Percentiles rank a stretch among this genome's conserved stretches.
These are phyloP conservation scores for Amphibolis antarctica DNA, from an alignment of 106 monocot genomes.

Conservation along the genomic window DNA sequence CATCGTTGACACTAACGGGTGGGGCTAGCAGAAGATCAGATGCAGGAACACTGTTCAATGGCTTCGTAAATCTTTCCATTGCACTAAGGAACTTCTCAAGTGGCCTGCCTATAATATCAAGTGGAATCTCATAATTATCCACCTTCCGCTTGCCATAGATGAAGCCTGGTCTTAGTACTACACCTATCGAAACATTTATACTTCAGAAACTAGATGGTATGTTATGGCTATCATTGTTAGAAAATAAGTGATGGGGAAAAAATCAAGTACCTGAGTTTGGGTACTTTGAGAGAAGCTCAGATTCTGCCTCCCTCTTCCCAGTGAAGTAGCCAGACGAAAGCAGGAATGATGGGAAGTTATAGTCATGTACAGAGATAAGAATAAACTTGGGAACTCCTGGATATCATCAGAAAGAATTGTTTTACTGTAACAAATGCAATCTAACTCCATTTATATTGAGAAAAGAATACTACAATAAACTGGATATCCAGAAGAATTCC, in stretches of 20 bases:
- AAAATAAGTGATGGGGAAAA: background rate
- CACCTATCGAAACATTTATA: slow-evolving; percentile 31
- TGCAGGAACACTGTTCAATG: slow-evolving; percentile 49
- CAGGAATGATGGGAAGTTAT: slow-evolving; percentile 66
- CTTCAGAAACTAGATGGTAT: background rate
- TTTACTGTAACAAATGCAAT: background rate
- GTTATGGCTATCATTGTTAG: background rate
- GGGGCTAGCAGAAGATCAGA: slow-evolving; percentile 71
- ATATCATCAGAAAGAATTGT: background rate
- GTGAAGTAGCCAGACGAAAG: slow-evolving; percentile 70
- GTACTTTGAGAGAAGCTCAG: slow-evolving; percentile 77
- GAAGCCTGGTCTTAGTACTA: slow-evolving; percentile 67
- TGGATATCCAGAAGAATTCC: too few relatives aligned
- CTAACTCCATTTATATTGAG: background rate
- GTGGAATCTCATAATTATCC: slow-evolving; percentile 63
- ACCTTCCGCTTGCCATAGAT: slow-evolving; percentile 75
- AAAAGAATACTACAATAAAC: too few relatives aligned
- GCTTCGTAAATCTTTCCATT: slow-evolving; percentile 43
- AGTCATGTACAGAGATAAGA: slow-evolving; percentile 79
- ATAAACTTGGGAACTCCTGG: slow-evolving; percentile 79
- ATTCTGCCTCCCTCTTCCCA: slow-evolving; percentile 80
- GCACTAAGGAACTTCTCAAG: slow-evolving; percentile 58
- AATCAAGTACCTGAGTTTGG: slow-evolving; percentile 50
- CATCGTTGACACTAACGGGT: slow-evolving; percentile 70
- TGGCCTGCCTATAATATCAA: slow-evolving; percentile 62